Percentiles rank a stretch among this genome's conserved stretches.
Conservation (phyloP, 1,139 yeast species). For the Magnusiomyces suaveolens region DNA sequence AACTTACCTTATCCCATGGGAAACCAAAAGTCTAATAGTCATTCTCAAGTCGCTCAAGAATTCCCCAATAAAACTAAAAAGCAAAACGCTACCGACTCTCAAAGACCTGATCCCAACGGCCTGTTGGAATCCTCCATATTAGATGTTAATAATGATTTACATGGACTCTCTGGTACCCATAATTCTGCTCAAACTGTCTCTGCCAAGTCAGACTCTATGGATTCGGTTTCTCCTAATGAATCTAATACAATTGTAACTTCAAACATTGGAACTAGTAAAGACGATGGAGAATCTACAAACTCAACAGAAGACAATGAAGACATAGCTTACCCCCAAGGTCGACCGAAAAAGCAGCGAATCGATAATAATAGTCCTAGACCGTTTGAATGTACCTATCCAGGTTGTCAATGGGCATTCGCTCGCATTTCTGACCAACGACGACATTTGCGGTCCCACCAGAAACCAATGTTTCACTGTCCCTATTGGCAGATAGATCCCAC, state of each 20-base stretch:
- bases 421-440: conserved; percentile 58
- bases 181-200: background rate
- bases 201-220: background rate
- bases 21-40: no score
- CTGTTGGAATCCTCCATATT: background rate
- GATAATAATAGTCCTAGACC: conserved; percentile 23
- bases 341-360: background rate
- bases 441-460: conserved; percentile 53
- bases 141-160: background rate
- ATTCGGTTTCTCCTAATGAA: background rate
- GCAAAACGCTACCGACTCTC: no score
- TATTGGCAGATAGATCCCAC: conserved; percentile 57
- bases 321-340: no score
- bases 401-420: conserved; percentile 60
- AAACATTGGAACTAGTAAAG: background rate
- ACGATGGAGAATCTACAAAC: background rate
- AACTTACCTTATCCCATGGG: no score
- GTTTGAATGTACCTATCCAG: conserved; percentile 43
- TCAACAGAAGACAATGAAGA: no score
- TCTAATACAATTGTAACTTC: background rate
- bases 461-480: conserved; percentile 62
- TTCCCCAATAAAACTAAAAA: no score
- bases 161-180: background rate
- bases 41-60: no score
- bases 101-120: background rate